Percentiles rank a stretch among this genome's conserved stretches.
Evolutionary conservation across 2,329 filamentous ascomycete genomes (phyloP).

Genomic region (Periconia sp.): DNA sequence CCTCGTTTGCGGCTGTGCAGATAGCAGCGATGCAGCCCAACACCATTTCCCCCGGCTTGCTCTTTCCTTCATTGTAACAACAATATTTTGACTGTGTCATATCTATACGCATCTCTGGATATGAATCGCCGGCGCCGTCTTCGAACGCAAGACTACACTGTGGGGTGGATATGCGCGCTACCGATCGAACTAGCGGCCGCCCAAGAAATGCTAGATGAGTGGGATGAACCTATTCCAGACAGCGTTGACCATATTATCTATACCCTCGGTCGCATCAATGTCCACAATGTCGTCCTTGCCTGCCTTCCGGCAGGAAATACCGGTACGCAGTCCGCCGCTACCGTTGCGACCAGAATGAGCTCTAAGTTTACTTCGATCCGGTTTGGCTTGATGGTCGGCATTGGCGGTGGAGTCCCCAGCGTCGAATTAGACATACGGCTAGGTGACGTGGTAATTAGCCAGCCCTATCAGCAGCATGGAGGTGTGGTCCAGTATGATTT

Average conservation of each 20-base stretch:
- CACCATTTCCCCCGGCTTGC: no score
- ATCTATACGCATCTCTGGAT: no score
- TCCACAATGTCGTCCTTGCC: conserved; percentile 35
- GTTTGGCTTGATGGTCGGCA: conserved; percentile 13
- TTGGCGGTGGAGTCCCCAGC: conserved; percentile 31
- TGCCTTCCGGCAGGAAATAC: conserved; percentile 13
- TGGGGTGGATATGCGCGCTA: conserved; percentile 40
- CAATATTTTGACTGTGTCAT: no score
- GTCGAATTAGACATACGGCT: conserved; percentile 10
- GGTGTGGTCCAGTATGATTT: conserved; percentile 12
- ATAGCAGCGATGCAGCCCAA: no score
- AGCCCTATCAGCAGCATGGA: conserved; percentile 1
- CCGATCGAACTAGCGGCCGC: conserved; percentile 34
- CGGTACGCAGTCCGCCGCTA: conserved; percentile 33
- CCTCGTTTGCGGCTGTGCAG: no score
- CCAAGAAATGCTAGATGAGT: conserved; percentile 12
- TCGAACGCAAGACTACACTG: conserved; percentile 19
- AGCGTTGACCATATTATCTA: conserved; percentile 14
- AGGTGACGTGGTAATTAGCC: conserved; percentile 12
- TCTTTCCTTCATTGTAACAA: no score
- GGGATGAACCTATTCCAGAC: conserved; percentile 6
- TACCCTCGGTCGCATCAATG: background rate
- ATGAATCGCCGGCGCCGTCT: no score
- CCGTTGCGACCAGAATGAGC: conserved; percentile 26
- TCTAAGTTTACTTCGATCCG: conserved; percentile 31